Base-by-base conservation (phyloP, 2,329 filamentous ascomycete genomes). In the Curvularia eragrostidis region DNA sequence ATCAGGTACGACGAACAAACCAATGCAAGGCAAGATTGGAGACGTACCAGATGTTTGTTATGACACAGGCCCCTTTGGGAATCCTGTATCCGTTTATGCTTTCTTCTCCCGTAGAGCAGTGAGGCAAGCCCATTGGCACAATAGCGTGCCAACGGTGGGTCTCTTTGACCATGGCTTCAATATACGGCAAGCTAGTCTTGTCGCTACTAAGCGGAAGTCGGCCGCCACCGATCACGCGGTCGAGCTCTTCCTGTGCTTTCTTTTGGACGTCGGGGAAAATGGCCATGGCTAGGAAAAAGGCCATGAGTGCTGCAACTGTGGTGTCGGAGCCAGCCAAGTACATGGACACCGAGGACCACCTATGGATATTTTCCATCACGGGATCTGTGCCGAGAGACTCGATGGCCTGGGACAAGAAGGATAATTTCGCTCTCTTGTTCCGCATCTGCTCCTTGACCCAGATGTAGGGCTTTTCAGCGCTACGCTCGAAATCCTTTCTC, bases 231-330 rank as follows among this genome's bases (percentile, higher is more conserved):
- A 84, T 76, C 0, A 84, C 80, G 3, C 71, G 65, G 55, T 87
- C 83, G 12, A 87, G 69, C 41, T 81, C 75, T 4, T 71, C 71
- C 58, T 80, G 79, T 0, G 80, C 82, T 56, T 83, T 84, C 21
- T 66, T 65, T 49, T 84, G 83, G 0, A 84, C 72, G 1, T 75
- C 67, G 0, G 81, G 81, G 36, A 81, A 83, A 7, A 83, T 72
- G 15, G 78, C 79, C 70, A 85, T 85, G 0, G 83, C 83, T 0
- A 86, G 76, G 19, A 83, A 76, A 65, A 86, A 85, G 0, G 63
- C 70, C 47, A 71, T 65, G 2, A 82, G 56, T 0, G 78, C 71
- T 0, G 75, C 79, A 0, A 81, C 77, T 1, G 77, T 83, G 2
- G 75, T 80, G 2, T 81, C 78, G 2, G 78, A 83, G n/a, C 79